Evolutionary conservation across 2,329 filamentous ascomycete species (phyloP).

Genomic region (Tolypocladium endophyticum): DNA sequence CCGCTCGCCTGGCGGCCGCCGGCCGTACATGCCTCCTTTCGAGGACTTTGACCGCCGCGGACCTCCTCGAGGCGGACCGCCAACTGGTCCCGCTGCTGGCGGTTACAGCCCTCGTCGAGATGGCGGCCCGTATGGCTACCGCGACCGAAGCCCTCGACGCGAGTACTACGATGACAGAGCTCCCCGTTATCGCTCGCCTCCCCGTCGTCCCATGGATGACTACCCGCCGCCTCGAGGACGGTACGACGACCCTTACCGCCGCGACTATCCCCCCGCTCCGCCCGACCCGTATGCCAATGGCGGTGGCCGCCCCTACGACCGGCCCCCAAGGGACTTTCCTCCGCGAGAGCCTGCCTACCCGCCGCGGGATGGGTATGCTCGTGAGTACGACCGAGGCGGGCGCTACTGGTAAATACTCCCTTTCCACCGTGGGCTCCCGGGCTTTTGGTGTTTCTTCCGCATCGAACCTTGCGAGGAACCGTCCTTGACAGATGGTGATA

Average conservation of each 20-base stretch:
- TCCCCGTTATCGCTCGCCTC: conserved; percentile 66
- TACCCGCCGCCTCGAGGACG: conserved; percentile 59
- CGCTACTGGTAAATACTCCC: conserved; percentile 36
- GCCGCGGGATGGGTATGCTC: conserved; percentile 28
- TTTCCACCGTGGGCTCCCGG: conserved; percentile 5
- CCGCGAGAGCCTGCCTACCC: conserved; percentile 30
- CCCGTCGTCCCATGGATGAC: conserved; percentile 68
- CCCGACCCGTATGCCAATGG: conserved; percentile 52
- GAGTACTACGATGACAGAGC: conserved; percentile 83
- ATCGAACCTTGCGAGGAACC: conserved; percentile 14
- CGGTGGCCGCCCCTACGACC: conserved; percentile 41
- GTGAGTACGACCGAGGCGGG: conserved; percentile 39
- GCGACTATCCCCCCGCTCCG: conserved; percentile 55
- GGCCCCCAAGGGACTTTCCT: conserved; percentile 40
- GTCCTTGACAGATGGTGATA: conserved; percentile 25
- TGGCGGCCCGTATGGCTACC: conserved; percentile 61
- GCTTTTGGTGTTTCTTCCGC: conserved; percentile 4
- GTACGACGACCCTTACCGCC: conserved; percentile 69
- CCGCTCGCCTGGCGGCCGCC: conserved; percentile 55
- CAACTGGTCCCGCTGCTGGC: conserved; percentile 28
- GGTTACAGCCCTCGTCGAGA: conserved; percentile 74
- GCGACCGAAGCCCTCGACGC: conserved; percentile 74
- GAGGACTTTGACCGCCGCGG: conserved; percentile 81
- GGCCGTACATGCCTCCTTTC: conserved; percentile 56
- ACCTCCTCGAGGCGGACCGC: conserved; percentile 52